A percentile compares a stretch with the other conserved stretches of the same genome.
These are phyloP conservation scores for Luzula sylvatica DNA, from an alignment of 176 grass and related monocot genomes.

Conservation along the genomic window DNA sequence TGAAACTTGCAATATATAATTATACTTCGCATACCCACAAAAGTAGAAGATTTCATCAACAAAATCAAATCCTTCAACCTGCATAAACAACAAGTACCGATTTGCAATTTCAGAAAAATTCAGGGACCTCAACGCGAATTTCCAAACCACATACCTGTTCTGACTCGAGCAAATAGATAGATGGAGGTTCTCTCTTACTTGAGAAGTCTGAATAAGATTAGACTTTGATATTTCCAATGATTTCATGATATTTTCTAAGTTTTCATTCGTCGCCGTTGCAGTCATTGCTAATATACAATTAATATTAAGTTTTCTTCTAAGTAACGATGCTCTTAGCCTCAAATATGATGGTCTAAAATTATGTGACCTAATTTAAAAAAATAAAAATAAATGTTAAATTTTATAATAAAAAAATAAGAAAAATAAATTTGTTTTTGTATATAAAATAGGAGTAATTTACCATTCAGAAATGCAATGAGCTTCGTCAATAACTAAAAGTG, in stretches of 20 bases:
- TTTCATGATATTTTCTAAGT: slow-evolving; percentile 61
- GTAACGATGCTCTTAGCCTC: slow-evolving; percentile 70
- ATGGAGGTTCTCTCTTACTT: slow-evolving; percentile 75
- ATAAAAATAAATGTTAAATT: not conserved
- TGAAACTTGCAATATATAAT: slow-evolving; percentile 99
- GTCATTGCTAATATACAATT: slow-evolving; percentile 97
- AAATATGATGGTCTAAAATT: slow-evolving; percentile 98
- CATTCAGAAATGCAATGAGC: slow-evolving; percentile 99
- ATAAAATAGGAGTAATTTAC: slow-evolving; percentile 38
- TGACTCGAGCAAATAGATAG: slow-evolving; percentile 49
- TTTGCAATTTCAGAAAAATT: not conserved
- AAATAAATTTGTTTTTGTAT: not conserved
- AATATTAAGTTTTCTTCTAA: slow-evolving; percentile 61
- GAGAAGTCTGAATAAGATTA: slow-evolving; percentile 59
- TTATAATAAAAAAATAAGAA: too few species aligned
- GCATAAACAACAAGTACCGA: slow-evolving; percentile 15
- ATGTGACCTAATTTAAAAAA: slow-evolving; percentile 57
- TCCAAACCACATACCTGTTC: slow-evolving; percentile 42
- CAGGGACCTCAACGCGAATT: slow-evolving; percentile 10
- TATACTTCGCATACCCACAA: slow-evolving; percentile 75
- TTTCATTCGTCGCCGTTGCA: slow-evolving; percentile 81
- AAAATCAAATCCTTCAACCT: slow-evolving; percentile 83
- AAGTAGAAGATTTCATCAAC: slow-evolving; percentile 65
- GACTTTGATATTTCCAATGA: slow-evolving; percentile 64
- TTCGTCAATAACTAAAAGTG: slow-evolving; percentile 93